Evolutionary conservation across 2,329 filamentous ascomycete species (phyloP).

Genomic region (Kalaharituber pfeilii): DNA sequence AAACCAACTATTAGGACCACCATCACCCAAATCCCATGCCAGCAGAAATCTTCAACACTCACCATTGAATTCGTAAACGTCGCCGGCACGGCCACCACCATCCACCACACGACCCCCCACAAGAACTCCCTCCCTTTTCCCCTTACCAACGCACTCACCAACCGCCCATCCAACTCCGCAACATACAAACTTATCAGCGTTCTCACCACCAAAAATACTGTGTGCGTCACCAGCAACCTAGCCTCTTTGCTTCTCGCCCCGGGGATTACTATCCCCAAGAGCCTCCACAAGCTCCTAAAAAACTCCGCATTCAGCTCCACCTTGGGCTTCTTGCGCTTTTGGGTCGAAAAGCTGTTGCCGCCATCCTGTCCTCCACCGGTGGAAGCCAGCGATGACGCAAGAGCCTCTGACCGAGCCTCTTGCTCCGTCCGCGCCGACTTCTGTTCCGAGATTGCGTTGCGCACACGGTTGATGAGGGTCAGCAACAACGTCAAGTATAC

Average conservation of each 20-base stretch:
- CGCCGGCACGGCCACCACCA: conserved; percentile 86
- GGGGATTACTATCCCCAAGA: conserved; percentile 77
- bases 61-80: conserved; percentile 99
- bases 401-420: conserved; percentile 40
- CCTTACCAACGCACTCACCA: conserved; percentile 82
- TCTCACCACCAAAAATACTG: conserved; percentile 74
- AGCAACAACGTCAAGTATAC: conserved; percentile 70
- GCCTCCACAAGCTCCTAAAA: conserved; percentile 55
- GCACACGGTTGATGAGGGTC: conserved; percentile 68
- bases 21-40: neutral
- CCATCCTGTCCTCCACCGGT: conserved; percentile 15
- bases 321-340: conserved; percentile 36
- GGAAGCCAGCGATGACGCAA: conserved; percentile 26
- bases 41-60: conserved; percentile 25
- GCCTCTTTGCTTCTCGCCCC: conserved; percentile 81
- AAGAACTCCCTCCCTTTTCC: conserved; percentile 84
- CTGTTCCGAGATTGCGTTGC: conserved; percentile 81
- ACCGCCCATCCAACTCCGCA: conserved; percentile 80
- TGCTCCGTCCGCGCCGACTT: conserved; percentile 63
- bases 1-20: conserved; percentile 3
- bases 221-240: conserved; percentile 72
- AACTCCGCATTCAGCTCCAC: conserved; percentile 87
- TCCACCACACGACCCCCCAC: conserved; percentile 87
- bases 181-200: conserved; percentile 92
- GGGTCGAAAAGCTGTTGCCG: conserved; percentile 15